A percentile compares a stretch with the other conserved stretches of the same genome.
These are phyloP conservation scores for Botryotinia convoluta DNA, from an alignment of 2,329 filamentous ascomycete species.

Conservation along the genomic window DNA sequence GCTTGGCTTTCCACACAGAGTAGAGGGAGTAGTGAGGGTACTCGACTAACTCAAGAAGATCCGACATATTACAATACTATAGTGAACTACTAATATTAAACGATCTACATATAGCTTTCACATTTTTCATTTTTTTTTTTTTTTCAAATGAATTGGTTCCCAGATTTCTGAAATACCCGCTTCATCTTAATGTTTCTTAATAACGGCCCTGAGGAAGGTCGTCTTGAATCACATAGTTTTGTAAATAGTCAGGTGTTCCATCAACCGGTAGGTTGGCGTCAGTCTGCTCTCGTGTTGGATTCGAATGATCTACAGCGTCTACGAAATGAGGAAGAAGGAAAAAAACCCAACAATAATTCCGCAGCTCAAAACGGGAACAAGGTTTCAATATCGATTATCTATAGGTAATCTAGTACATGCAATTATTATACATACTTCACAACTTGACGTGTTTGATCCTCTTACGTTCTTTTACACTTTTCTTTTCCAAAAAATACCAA, in stretches of 20 bases:
- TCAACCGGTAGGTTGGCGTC: conserved; percentile 7
- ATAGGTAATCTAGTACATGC: conserved; percentile 3
- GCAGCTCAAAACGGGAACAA: conserved; percentile 4
- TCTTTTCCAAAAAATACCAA: conserved; percentile 3
- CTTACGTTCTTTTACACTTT: not conserved
- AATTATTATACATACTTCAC: conserved; percentile 11
- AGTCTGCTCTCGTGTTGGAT: conserved; percentile 10
- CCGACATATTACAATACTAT: not conserved
- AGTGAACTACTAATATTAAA: conserved; percentile 7
- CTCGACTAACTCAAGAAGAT: not conserved
- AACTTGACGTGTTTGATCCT: not conserved
- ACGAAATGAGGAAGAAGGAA: not conserved
- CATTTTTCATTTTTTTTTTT: not conserved
- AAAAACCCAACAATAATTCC: conserved; percentile 1
- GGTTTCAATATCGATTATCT: not conserved
- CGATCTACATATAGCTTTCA: conserved; percentile 13
- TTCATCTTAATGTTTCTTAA: conserved; percentile 3
- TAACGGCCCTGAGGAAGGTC: not conserved
- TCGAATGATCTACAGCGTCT: conserved; percentile 16
- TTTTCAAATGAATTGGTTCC: conserved; percentile 5
- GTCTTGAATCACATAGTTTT: not conserved
- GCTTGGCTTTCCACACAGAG: not conserved
- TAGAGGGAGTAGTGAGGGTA: not conserved
- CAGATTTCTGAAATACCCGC: conserved; percentile 3
- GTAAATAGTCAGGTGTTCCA: conserved; percentile 4